phyloP scores from a whole-genome alignment of 257 asterid genomes.

The Rhazya stricta region DNA sequence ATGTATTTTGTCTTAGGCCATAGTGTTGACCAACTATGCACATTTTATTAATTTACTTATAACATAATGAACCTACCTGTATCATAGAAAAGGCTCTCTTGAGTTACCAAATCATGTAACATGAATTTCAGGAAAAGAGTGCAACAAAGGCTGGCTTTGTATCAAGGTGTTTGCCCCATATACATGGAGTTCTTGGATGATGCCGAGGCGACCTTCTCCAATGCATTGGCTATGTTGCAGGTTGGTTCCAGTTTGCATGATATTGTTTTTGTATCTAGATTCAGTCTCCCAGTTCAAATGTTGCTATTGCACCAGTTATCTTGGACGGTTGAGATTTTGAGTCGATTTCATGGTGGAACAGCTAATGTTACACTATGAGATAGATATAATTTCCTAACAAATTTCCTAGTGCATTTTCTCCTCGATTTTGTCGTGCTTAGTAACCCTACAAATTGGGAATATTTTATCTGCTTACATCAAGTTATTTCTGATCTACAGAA shows the following conservation, averaged over 20 bases:
- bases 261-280: not conserved
- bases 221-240: slow-evolving; percentile 63
- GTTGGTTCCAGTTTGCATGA: slow-evolving; percentile 25
- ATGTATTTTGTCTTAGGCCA: not conserved
- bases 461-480: not conserved
- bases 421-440: not conserved
- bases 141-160: slow-evolving; percentile 86
- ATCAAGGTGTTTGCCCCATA: slow-evolving; percentile 93
- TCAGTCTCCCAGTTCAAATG: not conserved
- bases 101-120: slow-evolving; percentile 11
- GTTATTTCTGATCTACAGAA: slow-evolving; percentile 28
- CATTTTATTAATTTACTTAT: not conserved
- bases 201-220: slow-evolving; percentile 75
- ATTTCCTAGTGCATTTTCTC: not conserved
- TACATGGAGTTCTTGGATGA: slow-evolving; percentile 78
- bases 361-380: not conserved
- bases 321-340: not conserved
- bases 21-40: not conserved
- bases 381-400: no score
- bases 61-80: not conserved
- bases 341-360: not conserved
- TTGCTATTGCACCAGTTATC: not conserved
- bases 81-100: not conserved
- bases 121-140: slow-evolving; percentile 70
- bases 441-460: not conserved